These are phyloP conservation scores for Noccaea bulbosa DNA, from an alignment of 345 rosid genomes.

Conservation along the genomic window DNA sequence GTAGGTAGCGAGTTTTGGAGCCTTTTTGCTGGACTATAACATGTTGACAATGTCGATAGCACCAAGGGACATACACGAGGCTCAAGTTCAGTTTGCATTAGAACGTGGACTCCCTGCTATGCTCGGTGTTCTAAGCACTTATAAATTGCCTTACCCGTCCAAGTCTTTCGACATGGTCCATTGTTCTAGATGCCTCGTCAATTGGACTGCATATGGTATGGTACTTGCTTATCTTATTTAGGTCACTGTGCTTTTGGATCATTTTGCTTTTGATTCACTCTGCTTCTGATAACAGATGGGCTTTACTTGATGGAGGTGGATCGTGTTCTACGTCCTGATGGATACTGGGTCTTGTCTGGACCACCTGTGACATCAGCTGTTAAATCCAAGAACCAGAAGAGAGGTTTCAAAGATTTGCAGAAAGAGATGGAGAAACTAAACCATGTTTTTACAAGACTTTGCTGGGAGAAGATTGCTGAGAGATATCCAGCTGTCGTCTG, in stretches of 20 bases:
- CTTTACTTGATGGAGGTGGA: conserved; percentile 74
- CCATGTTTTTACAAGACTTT: conserved; percentile 55
- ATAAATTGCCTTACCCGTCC: conserved; percentile 65
- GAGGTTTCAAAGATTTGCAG: conserved; percentile 47
- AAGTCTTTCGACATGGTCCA: conserved; percentile 77
- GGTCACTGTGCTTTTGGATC: neutral
- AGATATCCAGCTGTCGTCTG: conserved; percentile 59
- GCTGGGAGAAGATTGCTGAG: conserved; percentile 75
- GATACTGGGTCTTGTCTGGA: conserved; percentile 73
- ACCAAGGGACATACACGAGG: conserved; percentile 74
- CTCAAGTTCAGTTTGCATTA: conserved; percentile 74
- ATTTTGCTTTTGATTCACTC: neutral
- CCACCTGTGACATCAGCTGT: conserved; percentile 65
- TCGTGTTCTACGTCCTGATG: conserved; percentile 69
- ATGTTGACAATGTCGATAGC: conserved; percentile 80
- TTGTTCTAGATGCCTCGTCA: conserved; percentile 77
- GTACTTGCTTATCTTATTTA: conserved; percentile 37
- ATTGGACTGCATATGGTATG: conserved; percentile 64
- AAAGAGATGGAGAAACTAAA: conserved; percentile 57
- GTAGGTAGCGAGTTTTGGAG: conserved; percentile 82
- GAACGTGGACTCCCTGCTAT: conserved; percentile 79
- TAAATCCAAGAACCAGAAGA: conserved; percentile 54
- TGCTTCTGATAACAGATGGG: conserved; percentile 52
- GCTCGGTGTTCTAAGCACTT: conserved; percentile 64
- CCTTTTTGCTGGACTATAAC: conserved; percentile 52